These are phyloP conservation scores for Fusarium protoensiforme DNA, from an alignment of 2,329 filamentous ascomycete species.

Conservation along the genomic window DNA sequence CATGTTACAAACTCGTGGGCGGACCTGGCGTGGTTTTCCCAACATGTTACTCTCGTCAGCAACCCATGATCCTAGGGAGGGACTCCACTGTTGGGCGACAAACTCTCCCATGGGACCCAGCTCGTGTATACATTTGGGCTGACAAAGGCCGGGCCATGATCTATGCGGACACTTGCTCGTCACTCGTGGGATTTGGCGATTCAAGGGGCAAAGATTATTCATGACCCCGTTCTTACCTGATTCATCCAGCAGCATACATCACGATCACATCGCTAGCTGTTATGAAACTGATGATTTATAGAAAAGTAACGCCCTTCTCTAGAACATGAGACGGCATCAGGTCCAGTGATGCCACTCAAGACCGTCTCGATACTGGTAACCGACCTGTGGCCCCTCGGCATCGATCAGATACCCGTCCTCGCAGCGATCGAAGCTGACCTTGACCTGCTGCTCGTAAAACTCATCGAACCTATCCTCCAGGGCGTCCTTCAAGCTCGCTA, in stretches of 20 bases:
- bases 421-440: conserved; percentile 64
- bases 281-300: background rate
- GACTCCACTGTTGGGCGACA: conserved; percentile 20
- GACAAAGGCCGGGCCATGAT: background rate
- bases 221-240: background rate
- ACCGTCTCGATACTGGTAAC: conserved; percentile 42
- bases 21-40: background rate
- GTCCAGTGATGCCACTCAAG: conserved; percentile 45
- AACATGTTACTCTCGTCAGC: conserved; percentile 1
- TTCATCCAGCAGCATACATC: background rate
- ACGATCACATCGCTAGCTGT: background rate
- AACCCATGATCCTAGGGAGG: background rate
- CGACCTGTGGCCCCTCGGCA: conserved; percentile 64
- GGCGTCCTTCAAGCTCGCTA: conserved; percentile 63
- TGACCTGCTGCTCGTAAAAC: conserved; percentile 62
- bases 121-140: background rate
- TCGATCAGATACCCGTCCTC: conserved; percentile 65
- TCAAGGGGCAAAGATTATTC: background rate
- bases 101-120: background rate
- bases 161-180: background rate
- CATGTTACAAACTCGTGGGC: conserved; percentile 7
- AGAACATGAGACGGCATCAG: conserved; percentile 10
- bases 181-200: background rate
- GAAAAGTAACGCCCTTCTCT: background rate
- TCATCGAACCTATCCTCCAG: conserved; percentile 58